Evolutionary conservation across 345 rosid genomes (phyloP).

Genomic region (Litchi chinensis): DNA sequence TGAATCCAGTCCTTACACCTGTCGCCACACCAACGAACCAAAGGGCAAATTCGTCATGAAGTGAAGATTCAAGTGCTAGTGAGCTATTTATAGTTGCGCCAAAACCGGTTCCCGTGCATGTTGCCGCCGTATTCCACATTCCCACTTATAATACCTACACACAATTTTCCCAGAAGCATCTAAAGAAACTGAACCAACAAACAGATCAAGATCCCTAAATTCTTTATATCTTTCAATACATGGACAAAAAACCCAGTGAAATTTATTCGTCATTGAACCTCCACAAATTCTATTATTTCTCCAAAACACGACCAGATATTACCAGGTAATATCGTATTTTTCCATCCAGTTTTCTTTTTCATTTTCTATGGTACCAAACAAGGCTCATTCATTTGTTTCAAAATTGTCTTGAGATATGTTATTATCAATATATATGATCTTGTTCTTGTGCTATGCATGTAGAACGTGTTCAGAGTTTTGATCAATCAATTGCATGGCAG

Average conservation of each 20-base stretch:
- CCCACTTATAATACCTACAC: too few relatives aligned
- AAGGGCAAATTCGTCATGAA: background rate
- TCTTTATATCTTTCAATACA: background rate
- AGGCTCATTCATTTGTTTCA: background rate
- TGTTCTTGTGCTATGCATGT: too few relatives aligned
- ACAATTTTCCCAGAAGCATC: background rate
- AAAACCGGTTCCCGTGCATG: constrained; percentile 21
- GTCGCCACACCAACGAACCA: background rate
- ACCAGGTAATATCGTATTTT: background rate
- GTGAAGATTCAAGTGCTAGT: background rate
- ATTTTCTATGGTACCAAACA: background rate
- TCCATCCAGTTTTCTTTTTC: background rate
- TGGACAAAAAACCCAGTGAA: background rate
- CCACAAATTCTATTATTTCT: background rate
- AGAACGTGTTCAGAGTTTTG: background rate
- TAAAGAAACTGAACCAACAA: background rate
- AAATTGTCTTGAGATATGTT: background rate
- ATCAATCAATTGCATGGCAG: background rate
- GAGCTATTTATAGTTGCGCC: constrained; percentile 2
- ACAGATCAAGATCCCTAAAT: background rate
- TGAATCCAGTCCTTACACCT: background rate
- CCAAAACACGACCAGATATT: background rate
- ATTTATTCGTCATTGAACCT: background rate
- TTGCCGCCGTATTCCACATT: constrained; percentile 28
- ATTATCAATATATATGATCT: too few relatives aligned